Evolutionary conservation across 1,284 basidiomycete genomes (phyloP), one percentile per base, ranked within the genome.

Genomic region (Leccinum subrobustum): DNA sequence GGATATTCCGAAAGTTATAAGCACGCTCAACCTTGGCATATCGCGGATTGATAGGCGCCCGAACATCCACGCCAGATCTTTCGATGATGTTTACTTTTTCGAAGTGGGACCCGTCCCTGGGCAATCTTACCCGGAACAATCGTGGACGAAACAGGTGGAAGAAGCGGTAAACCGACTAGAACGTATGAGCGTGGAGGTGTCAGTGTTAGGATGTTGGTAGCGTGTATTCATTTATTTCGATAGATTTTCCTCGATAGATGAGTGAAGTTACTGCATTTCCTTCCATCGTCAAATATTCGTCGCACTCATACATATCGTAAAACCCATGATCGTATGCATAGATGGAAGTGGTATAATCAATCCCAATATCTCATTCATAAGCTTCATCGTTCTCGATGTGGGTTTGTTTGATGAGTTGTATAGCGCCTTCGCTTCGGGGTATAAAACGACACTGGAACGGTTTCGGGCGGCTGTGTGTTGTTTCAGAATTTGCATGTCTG

Each of bases 41-140:
- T 72, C 73, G n/a, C 82, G 86, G 5, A 79, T 92, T 51, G 87
- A 91, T 67, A 79, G 89, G 52, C 79, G 89, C 59, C 89, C 89
- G 0, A 79, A 81, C 2, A 55, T 78, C 16, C 69, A 72, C 5
- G 67, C 70, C 20, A 63, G 67, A n/a, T 82, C 81, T 1, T 90
- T 89, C 66, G 77, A 81, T 35, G 80, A 83, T 70, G 72, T 83
- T 16, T 90, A 91, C 67, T 83, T 88, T 60, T 68, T 84, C 11
- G 87, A 88, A 68, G 68, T 85, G 29, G 65, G 63, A 18, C 66
- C 63, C 54, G 64, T 54, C 52, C 52, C 58, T n/a, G 58, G 12
- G 58, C 59, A 59, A 58, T 61, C 52, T 12, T 58, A 47, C n/a
- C 60, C 56, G 20, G 54, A 51, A 31, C 52, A 48, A 23, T 42